Evolutionary conservation across 805 yeast species (phyloP), one percentile per base, ranked within the genome.

Genomic region (Naumovozyma baii): DNA sequence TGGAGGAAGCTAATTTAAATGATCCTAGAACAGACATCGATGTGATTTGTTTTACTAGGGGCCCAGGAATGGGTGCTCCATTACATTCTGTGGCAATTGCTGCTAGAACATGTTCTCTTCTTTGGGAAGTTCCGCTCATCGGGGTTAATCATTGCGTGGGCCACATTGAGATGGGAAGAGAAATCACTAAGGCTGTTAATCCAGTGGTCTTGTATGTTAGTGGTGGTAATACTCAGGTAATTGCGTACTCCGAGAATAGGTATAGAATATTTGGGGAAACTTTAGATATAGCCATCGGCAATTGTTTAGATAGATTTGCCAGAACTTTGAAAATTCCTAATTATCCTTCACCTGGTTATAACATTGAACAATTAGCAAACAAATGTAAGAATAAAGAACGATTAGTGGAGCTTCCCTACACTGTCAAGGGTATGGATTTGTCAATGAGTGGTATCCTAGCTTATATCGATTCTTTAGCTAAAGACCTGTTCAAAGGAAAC

Each of bases 51-150:
- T 92, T 92, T 59, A 92, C 98, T 1, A 94, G 83, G 62, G 98
- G 98, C 4, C 99, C 98, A 0, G 99, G 99, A 1, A 92, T 92
- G 97, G 99, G 99, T 2, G 97, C 97, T 1, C 99, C 99, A 0
- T 65, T 92, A 39, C 95, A 92, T 51, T 78, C 90, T 40, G 96
- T 87, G 31, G 97, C 82, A 2, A 70, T 92, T 36, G 94, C 94
- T 1, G 97, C 98, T 1, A 68, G 99, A 55, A 79, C 96, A 0
- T 63, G 88, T 30, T 68, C 86, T 7, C 77, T 81, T 49, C 56
- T 90, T 48, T 86, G 95, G 94, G 58, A 73, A 2, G 64, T 83
- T 17, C 97, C 98, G 0, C 61, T 92, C 25, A 80, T 92, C 5
- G 97, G 97, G 0, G 98, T 92, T 3, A 92, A 92, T 54, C 98